These are phyloP conservation scores for Aaosphaeria arxii DNA, from an alignment of 2,329 filamentous ascomycete species.

Conservation along the genomic window DNA sequence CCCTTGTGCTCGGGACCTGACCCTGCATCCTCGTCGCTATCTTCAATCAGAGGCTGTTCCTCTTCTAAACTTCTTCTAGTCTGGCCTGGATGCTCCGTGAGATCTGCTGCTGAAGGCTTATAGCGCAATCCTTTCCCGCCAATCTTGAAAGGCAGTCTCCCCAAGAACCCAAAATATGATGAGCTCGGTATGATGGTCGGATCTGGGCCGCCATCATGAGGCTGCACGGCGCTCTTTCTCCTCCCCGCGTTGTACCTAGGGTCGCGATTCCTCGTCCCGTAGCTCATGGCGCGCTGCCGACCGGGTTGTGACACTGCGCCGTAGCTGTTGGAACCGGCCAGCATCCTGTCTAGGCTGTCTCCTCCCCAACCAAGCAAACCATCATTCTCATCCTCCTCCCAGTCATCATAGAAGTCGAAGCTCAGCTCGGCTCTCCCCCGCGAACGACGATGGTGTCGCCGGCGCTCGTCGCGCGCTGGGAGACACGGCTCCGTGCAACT, in stretches of 20 bases:
- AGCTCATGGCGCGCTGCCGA: constrained; percentile 82
- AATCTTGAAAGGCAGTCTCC: constrained; percentile 79
- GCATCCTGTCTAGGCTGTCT: constrained; percentile 80
- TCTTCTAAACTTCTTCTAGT: constrained; percentile 53
- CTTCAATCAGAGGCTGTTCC: constrained; percentile 71
- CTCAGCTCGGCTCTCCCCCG: constrained; percentile 71
- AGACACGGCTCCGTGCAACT: constrained; percentile 69
- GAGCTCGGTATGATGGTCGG: constrained; percentile 89
- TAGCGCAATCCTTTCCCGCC: constrained; percentile 78
- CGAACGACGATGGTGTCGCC: constrained; percentile 61
- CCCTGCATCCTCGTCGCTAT: constrained; percentile 47
- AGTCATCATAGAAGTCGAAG: constrained; percentile 98
- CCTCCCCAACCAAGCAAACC: constrained; percentile 72
- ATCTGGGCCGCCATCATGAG: constrained; percentile 57
- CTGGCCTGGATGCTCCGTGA: constrained; percentile 80
- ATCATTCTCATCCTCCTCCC: constrained; percentile 68
- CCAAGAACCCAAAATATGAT: constrained; percentile 79
- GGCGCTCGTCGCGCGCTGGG: constrained; percentile 71
- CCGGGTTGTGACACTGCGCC: constrained; percentile 57
- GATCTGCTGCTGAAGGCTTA: constrained; percentile 83
- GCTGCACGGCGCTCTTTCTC: constrained; percentile 55
- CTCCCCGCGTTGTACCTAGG: constrained; percentile 28
- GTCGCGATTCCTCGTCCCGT: constrained; percentile 64
- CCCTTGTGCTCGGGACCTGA: constrained; percentile 22
- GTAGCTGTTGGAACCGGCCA: constrained; percentile 65